Evolutionary conservation across 2,329 filamentous ascomycete genomes (phyloP), one percentile per base, ranked within the genome.

Genomic region (Aspergillus eucalypticola): DNA sequence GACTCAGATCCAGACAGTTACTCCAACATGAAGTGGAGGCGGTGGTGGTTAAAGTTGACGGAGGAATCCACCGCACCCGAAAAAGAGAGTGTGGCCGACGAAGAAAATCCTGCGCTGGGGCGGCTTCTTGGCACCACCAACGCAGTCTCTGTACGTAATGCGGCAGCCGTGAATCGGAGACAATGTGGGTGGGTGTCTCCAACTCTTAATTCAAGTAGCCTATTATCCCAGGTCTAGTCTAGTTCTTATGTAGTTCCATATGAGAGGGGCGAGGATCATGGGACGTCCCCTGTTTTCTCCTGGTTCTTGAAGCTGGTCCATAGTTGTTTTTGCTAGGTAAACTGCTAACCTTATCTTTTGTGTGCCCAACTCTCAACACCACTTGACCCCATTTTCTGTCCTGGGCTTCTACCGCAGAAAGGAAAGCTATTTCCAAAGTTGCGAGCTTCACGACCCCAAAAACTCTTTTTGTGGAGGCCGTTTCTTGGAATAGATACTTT

Each of bases 101-200:
- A 50, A 17, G 17, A 50, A 50, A 50, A 50, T 32, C 46, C 46
- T 50, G 46, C 46, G 29, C 46, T 27, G 25, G 25, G 23, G 44
- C 21, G 21, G 44, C 21, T n/a, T 17, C 44, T 49, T 49, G 44
- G 44, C 44, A 49, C 44, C 44, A 49, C 21, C 44, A 27, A 27
- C 10, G 46, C 27, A 17, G 46, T 8, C 46, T 29, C 35, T 53
- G 50, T 44, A 55, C 53, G 53, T 55, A 55, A 55, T 46, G n/a
- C 53, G 17, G 29, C 53, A n/a, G 39, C 53, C 53, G 53, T 27
- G 39, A 55, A 46, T 55, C 53, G 53, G 53, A 55, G 53, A 23
- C 39, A 41, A 21, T 1, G 17, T 27, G 15, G 27, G 17, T 25
- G 25, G 32, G 32, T 44, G 35, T 32, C 53, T 55, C 53, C 53